phyloP scores from a whole-genome alignment of 2,329 filamentous ascomycete genomes.

The Sarocladiaceae sp. region DNA sequence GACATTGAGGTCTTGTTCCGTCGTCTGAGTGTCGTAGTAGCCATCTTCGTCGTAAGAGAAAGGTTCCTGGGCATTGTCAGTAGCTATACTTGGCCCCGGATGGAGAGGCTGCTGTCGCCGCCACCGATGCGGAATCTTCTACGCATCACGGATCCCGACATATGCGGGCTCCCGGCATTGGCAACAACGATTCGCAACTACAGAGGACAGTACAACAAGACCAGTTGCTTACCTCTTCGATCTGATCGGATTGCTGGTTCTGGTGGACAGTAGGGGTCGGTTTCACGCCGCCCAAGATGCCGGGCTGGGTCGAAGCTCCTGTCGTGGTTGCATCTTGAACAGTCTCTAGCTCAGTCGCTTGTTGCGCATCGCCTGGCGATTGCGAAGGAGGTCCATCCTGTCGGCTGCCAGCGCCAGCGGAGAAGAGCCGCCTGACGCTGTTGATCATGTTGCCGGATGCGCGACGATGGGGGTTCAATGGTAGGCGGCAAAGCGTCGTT shows the following conservation, averaged over 20 bases:
- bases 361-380: background rate
- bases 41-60: conserved; percentile 36
- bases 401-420: background rate
- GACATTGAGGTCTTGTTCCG: conserved; percentile 38
- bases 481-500: background rate
- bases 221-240: background rate
- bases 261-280: background rate
- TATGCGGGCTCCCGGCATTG: no score
- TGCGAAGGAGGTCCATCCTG: background rate
- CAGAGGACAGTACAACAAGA: background rate
- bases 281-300: background rate
- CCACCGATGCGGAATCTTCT: no score
- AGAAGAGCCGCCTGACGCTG: conserved; percentile 5
- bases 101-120: background rate
- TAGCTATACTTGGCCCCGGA: background rate
- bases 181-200: no score
- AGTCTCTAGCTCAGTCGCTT: background rate
- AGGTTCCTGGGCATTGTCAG: conserved; percentile 21
- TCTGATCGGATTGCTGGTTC: background rate
- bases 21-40: conserved; percentile 23
- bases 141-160: background rate
- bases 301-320: background rate
- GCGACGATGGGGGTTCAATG: no score
- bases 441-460: background rate
- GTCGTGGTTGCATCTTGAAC: background rate